These are phyloP conservation scores for Clarkia xantiana DNA, from an alignment of 345 rosid species.

Conservation along the genomic window DNA sequence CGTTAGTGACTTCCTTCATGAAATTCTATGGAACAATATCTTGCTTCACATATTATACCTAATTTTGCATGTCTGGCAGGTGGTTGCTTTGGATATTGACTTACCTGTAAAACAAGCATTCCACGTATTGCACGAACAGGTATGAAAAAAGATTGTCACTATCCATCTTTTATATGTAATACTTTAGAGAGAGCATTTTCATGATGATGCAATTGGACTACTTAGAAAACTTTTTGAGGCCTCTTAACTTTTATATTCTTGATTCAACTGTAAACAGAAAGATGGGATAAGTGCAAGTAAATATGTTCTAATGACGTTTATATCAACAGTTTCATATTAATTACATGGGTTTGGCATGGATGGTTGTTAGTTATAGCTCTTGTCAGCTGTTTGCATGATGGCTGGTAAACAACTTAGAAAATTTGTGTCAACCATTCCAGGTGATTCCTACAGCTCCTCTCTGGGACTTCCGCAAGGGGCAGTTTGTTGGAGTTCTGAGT, in stretches of 20 bases:
- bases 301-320: no score
- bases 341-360: not conserved
- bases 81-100: conserved; percentile 81
- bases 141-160: conserved; percentile 6
- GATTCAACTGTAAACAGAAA: no score
- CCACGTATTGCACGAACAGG: conserved; percentile 94
- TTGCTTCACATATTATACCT: not conserved
- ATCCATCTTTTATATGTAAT: no score
- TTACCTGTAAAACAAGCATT: conserved; percentile 98
- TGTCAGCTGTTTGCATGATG: conserved; percentile 13
- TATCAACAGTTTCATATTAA: no score
- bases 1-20: conserved; percentile 6
- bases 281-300: no score
- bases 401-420: not conserved
- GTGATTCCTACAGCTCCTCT: conserved; percentile 61
- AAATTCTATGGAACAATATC: not conserved
- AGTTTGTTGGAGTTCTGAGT: conserved; percentile 60
- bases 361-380: conserved; percentile 9
- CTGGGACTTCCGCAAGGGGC: conserved; percentile 53
- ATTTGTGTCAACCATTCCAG: conserved; percentile 26
- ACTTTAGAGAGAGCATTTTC: no score
- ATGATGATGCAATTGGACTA: no score
- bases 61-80: conserved; percentile 31
- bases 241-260: no score
- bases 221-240: no score